Conservation (phyloP, 352 stramenopile genomes). For the Globisporangium spiculum region DNA sequence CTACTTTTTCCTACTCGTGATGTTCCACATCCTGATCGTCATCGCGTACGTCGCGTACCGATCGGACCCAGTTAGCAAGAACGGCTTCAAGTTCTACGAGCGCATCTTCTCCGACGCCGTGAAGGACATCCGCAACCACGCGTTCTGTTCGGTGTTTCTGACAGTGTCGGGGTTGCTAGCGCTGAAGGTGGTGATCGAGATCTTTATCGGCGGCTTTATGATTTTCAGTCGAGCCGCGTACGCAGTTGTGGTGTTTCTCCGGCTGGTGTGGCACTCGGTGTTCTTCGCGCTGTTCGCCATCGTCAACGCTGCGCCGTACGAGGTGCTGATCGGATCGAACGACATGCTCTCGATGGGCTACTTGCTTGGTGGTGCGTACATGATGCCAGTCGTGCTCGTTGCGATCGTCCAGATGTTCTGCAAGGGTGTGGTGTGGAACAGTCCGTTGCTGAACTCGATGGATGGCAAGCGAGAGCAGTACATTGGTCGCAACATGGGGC, state of each 20-base stretch:
- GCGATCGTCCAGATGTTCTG: slow-evolving; percentile 72
- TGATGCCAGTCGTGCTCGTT: slow-evolving; percentile 54
- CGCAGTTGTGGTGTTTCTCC: slow-evolving; percentile 57
- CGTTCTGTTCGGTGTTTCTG: slow-evolving; percentile 74
- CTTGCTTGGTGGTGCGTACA: slow-evolving; percentile 50
- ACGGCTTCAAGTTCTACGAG: slow-evolving; percentile 64
- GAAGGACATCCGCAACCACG: slow-evolving; percentile 65
- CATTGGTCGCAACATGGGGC: slow-evolving; percentile 76
- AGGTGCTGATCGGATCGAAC: slow-evolving; percentile 51
- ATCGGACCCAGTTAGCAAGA: slow-evolving; percentile 48
- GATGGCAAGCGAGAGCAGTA: slow-evolving; percentile 77
- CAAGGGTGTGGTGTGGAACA: slow-evolving; percentile 51
- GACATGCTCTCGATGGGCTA: slow-evolving; percentile 65
- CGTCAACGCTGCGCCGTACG: slow-evolving; percentile 67
- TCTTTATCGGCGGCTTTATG: slow-evolving; percentile 78
- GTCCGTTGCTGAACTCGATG: slow-evolving; percentile 51
- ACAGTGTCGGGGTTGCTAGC: slow-evolving; percentile 56
- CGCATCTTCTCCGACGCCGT: slow-evolving; percentile 72
- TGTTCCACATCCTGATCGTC: slow-evolving; percentile 74
- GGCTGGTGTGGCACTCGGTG: slow-evolving; percentile 76
- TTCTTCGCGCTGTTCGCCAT: slow-evolving; percentile 78
- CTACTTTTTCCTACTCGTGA: slow-evolving; percentile 85
- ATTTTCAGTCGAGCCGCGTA: slow-evolving; percentile 65
- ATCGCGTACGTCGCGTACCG: slow-evolving; percentile 81
- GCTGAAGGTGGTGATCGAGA: slow-evolving; percentile 75